Conservation (phyloP, 495 filamentous ascomycete genomes). For the Sordaria brevicollis region DNA sequence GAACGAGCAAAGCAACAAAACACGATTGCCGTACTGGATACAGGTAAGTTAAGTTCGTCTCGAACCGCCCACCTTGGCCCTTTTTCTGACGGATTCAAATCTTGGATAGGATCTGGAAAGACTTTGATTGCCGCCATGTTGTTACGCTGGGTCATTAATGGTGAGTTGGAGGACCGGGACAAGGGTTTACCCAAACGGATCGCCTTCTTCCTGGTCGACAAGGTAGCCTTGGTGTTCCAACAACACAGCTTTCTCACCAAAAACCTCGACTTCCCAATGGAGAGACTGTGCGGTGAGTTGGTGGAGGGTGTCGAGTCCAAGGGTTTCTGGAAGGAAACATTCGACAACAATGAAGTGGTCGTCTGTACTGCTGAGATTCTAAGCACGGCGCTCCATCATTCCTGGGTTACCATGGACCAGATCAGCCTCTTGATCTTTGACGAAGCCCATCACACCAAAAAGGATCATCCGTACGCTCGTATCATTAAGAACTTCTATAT, state of each 20-base stretch:
- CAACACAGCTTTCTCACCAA: constrained; percentile 73
- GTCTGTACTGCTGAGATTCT: constrained; percentile 92
- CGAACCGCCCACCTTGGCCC: background rate
- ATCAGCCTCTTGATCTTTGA: constrained; percentile 94
- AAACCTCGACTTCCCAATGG: constrained; percentile 74
- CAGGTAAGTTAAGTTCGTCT: constrained; percentile 40
- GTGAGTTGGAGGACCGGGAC: constrained; percentile 64
- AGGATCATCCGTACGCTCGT: constrained; percentile 82
- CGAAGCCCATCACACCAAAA: constrained; percentile 95
- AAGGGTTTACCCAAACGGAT: constrained; percentile 51
- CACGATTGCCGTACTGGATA: constrained; percentile 92
- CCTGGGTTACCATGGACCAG: constrained; percentile 68
- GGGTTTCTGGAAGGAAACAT: constrained; percentile 57
- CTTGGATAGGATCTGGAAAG: constrained; percentile 74
- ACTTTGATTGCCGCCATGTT: constrained; percentile 89
- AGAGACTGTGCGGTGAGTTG: constrained; percentile 65
- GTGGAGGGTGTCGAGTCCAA: constrained; percentile 44
- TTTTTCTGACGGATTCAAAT: constrained; percentile 1
- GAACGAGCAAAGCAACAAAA: constrained; percentile 80
- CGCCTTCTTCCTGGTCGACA: constrained; percentile 85
- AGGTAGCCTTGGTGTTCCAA: constrained; percentile 83
- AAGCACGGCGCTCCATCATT: constrained; percentile 64
- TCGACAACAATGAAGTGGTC: constrained; percentile 69
- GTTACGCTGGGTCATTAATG: constrained; percentile 63
- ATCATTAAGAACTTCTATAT: constrained; percentile 85